Evolutionary conservation across 2,329 filamentous ascomycete species (phyloP).

Genomic region (Diaporthe vexans): DNA sequence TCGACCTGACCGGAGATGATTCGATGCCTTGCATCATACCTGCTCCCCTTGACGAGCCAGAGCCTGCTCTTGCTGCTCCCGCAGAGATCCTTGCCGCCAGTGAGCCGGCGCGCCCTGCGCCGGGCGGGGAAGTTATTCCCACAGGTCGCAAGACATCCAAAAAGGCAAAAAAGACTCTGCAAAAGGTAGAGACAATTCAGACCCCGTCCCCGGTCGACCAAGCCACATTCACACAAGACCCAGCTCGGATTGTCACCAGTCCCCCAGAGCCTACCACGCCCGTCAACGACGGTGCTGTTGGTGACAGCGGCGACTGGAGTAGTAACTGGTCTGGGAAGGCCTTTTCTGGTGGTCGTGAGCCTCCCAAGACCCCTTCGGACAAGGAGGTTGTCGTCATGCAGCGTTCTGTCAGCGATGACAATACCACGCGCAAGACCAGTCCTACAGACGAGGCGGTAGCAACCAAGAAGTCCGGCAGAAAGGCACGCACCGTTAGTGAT

Average conservation of each 20-base stretch:
- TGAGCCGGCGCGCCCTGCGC: neutral
- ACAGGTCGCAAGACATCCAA: neutral
- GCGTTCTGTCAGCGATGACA: neutral
- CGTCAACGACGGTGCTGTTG: neutral
- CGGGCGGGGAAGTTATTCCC: too few relatives aligned
- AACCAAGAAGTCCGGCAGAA: neutral
- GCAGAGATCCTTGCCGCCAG: neutral
- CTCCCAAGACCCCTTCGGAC: neutral
- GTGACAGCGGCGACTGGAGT: neutral
- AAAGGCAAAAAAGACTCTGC: neutral
- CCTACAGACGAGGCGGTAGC: neutral
- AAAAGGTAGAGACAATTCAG: neutral
- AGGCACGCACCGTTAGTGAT: neutral
- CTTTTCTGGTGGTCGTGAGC: neutral
- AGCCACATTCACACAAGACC: neutral
- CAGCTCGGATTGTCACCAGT: neutral
- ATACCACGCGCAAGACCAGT: neutral
- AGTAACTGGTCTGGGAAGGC: slow-evolving; percentile 8
- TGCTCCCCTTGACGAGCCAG: neutral
- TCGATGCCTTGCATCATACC: neutral
- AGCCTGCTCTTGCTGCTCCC: neutral
- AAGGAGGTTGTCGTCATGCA: neutral
- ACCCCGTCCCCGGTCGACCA: neutral
- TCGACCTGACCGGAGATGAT: neutral
- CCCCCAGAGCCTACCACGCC: neutral